Conservation (phyloP, 345 rosid genomes). For the Zanthoxylum bungeanum region DNA sequence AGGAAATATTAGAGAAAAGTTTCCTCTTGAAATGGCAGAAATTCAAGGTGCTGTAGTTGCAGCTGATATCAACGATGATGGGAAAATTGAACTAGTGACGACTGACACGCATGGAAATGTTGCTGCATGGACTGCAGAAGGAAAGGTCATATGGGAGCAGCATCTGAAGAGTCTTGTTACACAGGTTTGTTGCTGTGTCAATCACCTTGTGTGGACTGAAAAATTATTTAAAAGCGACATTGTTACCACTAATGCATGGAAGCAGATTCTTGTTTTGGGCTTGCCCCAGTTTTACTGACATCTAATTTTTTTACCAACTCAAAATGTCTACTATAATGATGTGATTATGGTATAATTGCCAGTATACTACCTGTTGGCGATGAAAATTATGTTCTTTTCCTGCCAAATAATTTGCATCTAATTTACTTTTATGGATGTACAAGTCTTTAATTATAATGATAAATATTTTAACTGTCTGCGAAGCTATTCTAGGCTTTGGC, state of each 20-base stretch:
- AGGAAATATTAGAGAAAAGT: slow-evolving; percentile 82
- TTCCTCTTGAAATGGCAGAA: slow-evolving; percentile 99
- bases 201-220: background rate
- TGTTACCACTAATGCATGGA: background rate
- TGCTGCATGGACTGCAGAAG: slow-evolving; percentile 98
- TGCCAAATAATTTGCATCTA: background rate
- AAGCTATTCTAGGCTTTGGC: background rate
- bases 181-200: slow-evolving; percentile 50
- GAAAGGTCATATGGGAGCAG: slow-evolving; percentile 81
- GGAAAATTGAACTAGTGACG: slow-evolving; percentile 93
- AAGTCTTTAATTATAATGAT: background rate
- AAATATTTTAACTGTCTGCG: background rate
- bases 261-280: background rate
- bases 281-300: background rate
- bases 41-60: slow-evolving; percentile 96
- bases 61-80: slow-evolving; percentile 99
- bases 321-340: background rate
- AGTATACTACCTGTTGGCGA: background rate
- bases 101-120: slow-evolving; percentile 96
- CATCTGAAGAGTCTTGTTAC: slow-evolving; percentile 93
- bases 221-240: background rate
- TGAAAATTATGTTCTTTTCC: background rate
- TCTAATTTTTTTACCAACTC: background rate
- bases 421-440: no score
- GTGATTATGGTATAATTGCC: background rate